Evolutionary conservation across 495 filamentous ascomycete genomes (phyloP).

Genomic region (Xeromyces bisporus): DNA sequence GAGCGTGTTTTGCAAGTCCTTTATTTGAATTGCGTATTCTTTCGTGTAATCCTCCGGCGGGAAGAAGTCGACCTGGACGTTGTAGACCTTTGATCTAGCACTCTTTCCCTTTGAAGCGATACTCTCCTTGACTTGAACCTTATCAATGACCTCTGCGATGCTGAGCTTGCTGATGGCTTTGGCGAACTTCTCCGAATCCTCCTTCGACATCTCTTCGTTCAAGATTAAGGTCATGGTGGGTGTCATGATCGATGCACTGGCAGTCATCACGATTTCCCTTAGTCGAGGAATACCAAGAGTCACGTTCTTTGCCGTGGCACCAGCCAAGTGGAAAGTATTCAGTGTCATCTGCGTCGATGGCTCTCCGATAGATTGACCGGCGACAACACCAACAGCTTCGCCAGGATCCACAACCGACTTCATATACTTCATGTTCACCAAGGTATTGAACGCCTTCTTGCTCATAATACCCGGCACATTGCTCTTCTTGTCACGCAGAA

Average conservation of each 20-base stretch:
- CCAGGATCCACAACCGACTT: constrained; percentile 88
- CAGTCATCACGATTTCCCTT: constrained; percentile 97
- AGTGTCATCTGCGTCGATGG: constrained; percentile 99
- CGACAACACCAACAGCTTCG: constrained; percentile 94
- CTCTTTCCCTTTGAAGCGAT: constrained; percentile 50
- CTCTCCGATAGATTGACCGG: constrained; percentile 90
- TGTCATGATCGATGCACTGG: constrained; percentile 70
- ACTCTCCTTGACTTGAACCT: constrained; percentile 59
- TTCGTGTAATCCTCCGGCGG: constrained; percentile 61
- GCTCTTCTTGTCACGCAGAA: constrained; percentile 66
- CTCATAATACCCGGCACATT: constrained; percentile 32
- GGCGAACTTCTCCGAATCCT: constrained; percentile 61
- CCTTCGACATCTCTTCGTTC: constrained; percentile 50
- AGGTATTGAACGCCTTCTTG: constrained; percentile 63
- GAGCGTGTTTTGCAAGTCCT: constrained; percentile 62
- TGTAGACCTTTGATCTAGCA: constrained; percentile 63
- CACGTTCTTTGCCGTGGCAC: constrained; percentile 96
- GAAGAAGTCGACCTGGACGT: constrained; percentile 71
- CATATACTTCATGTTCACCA: constrained; percentile 83
- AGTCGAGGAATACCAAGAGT: constrained; percentile 95
- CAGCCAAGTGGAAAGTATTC: constrained; percentile 98
- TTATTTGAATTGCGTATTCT: constrained; percentile 65
- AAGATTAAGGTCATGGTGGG: constrained; percentile 80
- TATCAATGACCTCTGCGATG: constrained; percentile 71
- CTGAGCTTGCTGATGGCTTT: constrained; percentile 85